Percentiles rank a stretch among this genome's conserved stretches.
Conservation (phyloP, 352 stramenopile species). For the Globisporangium heterothallicum region DNA sequence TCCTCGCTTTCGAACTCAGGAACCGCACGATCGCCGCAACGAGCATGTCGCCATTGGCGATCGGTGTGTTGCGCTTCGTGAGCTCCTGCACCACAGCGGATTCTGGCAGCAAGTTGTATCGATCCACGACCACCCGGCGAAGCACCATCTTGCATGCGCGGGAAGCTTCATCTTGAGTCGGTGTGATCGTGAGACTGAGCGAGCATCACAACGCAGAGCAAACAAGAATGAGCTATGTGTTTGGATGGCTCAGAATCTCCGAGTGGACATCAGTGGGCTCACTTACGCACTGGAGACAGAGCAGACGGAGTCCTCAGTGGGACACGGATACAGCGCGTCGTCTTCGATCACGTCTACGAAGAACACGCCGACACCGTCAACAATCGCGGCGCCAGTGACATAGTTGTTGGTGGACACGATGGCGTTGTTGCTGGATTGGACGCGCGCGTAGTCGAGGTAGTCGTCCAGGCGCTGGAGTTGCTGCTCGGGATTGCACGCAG, state of each 20-base stretch:
- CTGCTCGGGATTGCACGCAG: no score
- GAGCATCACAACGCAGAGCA: neutral
- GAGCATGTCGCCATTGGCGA: conserved; percentile 41
- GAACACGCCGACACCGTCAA: conserved; percentile 21
- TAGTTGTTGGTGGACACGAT: conserved; percentile 23
- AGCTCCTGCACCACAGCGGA: conserved; percentile 22
- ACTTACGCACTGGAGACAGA: neutral
- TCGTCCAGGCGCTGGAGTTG: neutral
- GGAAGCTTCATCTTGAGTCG: conserved; percentile 14
- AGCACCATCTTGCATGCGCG: conserved; percentile 18
- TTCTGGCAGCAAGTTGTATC: conserved; percentile 28
- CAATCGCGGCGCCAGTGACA: conserved; percentile 24
- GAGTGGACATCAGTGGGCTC: conserved; percentile 13
- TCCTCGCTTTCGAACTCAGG: conserved; percentile 23
- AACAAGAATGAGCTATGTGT: neutral
- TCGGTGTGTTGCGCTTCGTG: conserved; percentile 24
- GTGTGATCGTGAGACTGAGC: conserved; percentile 15
- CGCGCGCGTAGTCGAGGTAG: conserved; percentile 23
- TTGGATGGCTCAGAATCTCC: no score
- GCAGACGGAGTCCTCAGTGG: neutral
- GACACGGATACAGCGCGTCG: conserved; percentile 23
- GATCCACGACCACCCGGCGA: conserved; percentile 24
- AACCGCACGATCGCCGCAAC: conserved; percentile 27
- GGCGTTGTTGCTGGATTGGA: conserved; percentile 18
- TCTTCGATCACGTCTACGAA: conserved; percentile 29